These are phyloP conservation scores for Macrolepiota fuliginosa DNA, from an alignment of 768 basidiomycete species.

Conservation along the genomic window DNA sequence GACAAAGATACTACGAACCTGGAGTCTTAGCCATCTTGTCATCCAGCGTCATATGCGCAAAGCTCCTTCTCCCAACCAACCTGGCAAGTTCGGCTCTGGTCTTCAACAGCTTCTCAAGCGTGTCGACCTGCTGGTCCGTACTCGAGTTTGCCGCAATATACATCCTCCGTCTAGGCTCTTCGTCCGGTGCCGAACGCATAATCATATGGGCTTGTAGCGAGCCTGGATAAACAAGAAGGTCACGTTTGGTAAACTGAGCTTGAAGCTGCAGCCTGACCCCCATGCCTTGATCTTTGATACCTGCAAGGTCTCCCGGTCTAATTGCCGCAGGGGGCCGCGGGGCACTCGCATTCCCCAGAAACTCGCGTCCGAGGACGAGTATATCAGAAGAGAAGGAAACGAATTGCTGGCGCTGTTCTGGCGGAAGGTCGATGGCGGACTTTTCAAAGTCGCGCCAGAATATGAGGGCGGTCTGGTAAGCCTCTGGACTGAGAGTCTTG, in stretches of 20 bases:
- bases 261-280: conserved; percentile 71
- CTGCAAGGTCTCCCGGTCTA: conserved; percentile 64
- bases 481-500: conserved; percentile 66
- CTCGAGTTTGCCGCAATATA: conserved; percentile 83
- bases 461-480: conserved; percentile 84
- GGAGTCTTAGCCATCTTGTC: conserved; percentile 99
- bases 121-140: conserved; percentile 68
- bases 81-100: conserved; percentile 81
- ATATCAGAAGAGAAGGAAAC: conserved; percentile 91
- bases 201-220: conserved; percentile 93
- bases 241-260: conserved; percentile 72
- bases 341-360: conserved; percentile 66
- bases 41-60: conserved; percentile 79
- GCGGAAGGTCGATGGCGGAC: conserved; percentile 89
- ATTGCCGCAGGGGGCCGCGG: conserved; percentile 68
- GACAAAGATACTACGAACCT: conserved; percentile 40
- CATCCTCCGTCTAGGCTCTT: conserved; percentile 77
- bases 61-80: conserved; percentile 83
- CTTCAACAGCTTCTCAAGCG: conserved; percentile 72
- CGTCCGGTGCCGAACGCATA: conserved; percentile 82
- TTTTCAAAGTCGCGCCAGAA: conserved; percentile 98
- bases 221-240: conserved; percentile 79
- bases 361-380: conserved; percentile 81
- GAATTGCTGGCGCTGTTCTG: conserved; percentile 73
- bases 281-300: conserved; percentile 76